Base-by-base conservation (phyloP, 345 rosid species). In the Lumnitzera littorea region DNA sequence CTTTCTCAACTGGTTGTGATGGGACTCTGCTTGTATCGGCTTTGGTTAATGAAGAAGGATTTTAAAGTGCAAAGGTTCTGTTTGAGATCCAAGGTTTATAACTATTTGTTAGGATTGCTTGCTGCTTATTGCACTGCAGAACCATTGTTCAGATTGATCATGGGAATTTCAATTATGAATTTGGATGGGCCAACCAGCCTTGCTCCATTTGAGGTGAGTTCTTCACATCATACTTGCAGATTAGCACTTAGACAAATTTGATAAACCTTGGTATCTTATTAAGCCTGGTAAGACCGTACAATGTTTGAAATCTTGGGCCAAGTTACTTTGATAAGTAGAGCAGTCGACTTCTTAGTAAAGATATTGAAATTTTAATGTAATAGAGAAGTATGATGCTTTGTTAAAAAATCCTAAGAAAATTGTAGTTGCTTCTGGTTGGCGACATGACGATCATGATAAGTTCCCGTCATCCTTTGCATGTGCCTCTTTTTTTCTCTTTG, bases 171-270 rank as follows among this genome's bases (percentile, higher is more conserved):
- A 8, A 55, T 82, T 67, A 65, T 94, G 55, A 80, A 94, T 74
- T 67, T 90, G 64, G 97, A 86, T 73, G 89, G 88, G 58, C 88
- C 70, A 68, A 67, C 57, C 51, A 80, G 91, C 27, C 80, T 94
- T 71, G 89, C 99, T 78, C 92, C 99, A 17, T 94, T 66, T 63
- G 99, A 94, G 99, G 99, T 94, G 63, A 15, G 68, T 54, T 71
- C 14, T 36, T 5, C 7, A 36, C 11, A 36, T 9, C 43, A 5
- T 36, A 36, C 43, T 7, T 9, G 5, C 7, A 9, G 7, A 4
- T 9, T 36, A 36, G 43, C 43, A 36, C 43, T 36, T 9, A 9
- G 43, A 36, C 7, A 7, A 36, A 36, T 5, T 36, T 36, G 43
- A 36, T 36, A 36, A 5, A 36, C 60, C 31, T 53, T 36, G 13